Percentiles rank a stretch among this genome's conserved stretches.
Conservation (phyloP, 1,284 basidiomycete genomes). For the Ceratobasidium sp. region DNA sequence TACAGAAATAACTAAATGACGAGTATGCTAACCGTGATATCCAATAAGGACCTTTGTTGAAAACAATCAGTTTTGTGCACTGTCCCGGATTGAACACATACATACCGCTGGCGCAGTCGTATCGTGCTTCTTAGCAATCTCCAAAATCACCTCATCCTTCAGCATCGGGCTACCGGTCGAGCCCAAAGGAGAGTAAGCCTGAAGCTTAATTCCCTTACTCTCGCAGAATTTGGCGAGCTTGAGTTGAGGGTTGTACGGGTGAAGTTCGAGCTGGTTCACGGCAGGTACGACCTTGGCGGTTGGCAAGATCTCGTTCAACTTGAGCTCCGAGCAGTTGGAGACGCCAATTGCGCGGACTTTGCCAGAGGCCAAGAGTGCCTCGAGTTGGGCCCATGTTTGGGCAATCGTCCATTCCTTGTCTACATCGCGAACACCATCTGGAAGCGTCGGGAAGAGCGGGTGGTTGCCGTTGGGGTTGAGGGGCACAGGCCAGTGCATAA, state of each 20-base stretch:
- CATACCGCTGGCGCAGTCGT: slow-evolving; percentile 68
- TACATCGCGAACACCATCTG: slow-evolving; percentile 75
- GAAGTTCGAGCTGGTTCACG: slow-evolving; percentile 75
- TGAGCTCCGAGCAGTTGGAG: slow-evolving; percentile 66
- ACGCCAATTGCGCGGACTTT: slow-evolving; percentile 87
- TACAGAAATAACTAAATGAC: no score
- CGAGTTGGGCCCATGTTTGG: slow-evolving; percentile 88
- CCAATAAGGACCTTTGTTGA: slow-evolving; percentile 59
- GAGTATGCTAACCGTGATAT: slow-evolving; percentile 63
- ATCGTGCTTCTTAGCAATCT: slow-evolving; percentile 70
- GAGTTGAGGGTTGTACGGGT: slow-evolving; percentile 81
- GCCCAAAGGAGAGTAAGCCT: slow-evolving; percentile 88
- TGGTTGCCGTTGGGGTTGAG: slow-evolving; percentile 80
- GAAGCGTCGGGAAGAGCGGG: slow-evolving; percentile 71
- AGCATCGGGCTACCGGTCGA: slow-evolving; percentile 77
- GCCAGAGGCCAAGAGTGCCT: slow-evolving; percentile 64
- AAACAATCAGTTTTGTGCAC: background rate
- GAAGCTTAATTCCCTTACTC: slow-evolving; percentile 73
- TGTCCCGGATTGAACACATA: background rate
- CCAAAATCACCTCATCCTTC: slow-evolving; percentile 70
- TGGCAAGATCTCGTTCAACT: slow-evolving; percentile 57
- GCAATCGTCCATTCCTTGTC: slow-evolving; percentile 70
- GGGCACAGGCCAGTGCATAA: slow-evolving; percentile 86
- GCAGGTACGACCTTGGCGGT: slow-evolving; percentile 71
- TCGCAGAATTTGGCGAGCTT: slow-evolving; percentile 74